Percentiles rank a stretch among this genome's conserved stretches.
Evolutionary conservation across 1,139 yeast genomes (phyloP).

Genomic region (Kodamaea alishanica): DNA sequence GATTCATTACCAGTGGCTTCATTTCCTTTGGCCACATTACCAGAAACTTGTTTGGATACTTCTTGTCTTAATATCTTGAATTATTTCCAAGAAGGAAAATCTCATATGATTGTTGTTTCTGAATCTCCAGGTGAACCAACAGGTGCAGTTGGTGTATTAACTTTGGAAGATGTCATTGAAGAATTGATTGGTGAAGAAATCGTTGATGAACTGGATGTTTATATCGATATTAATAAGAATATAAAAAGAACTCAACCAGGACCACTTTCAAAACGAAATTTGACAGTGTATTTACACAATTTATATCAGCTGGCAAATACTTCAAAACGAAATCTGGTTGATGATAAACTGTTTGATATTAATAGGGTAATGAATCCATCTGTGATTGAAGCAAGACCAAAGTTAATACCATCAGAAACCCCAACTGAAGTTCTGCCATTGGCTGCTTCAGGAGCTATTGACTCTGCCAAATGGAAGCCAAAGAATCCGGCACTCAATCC

Average conservation of each 20-base stretch:
- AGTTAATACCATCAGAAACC: constrained; percentile 1
- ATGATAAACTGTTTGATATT: constrained; percentile 16
- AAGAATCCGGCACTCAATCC: constrained; percentile 83
- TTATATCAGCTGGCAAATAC: constrained; percentile 41
- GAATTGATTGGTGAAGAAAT: constrained; percentile 97
- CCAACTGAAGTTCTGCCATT: not conserved
- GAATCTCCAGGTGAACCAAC: constrained; percentile 80
- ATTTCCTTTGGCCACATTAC: constrained; percentile 92
- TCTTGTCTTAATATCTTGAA: constrained; percentile 91
- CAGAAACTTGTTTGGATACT: constrained; percentile 89
- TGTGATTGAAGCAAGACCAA: constrained; percentile 4
- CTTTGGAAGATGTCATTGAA: constrained; percentile 94
- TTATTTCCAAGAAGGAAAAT: constrained; percentile 95
- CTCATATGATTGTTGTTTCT: constrained; percentile 94
- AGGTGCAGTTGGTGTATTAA: constrained; percentile 89
- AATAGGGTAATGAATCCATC: constrained; percentile 6
- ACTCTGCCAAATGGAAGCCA: constrained; percentile 41
- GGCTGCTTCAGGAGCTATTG: constrained; percentile 14
- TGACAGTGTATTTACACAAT: constrained; percentile 64
- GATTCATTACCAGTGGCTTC: constrained; percentile 90
- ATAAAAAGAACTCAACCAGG: constrained; percentile 83
- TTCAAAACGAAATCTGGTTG: constrained; percentile 41
- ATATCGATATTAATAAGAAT: constrained; percentile 83
- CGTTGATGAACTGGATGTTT: constrained; percentile 95
- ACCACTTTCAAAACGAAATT: constrained; percentile 71